Evolutionary conservation across 345 rosid species (phyloP).

Genomic region (Capsella bursapastoris): DNA sequence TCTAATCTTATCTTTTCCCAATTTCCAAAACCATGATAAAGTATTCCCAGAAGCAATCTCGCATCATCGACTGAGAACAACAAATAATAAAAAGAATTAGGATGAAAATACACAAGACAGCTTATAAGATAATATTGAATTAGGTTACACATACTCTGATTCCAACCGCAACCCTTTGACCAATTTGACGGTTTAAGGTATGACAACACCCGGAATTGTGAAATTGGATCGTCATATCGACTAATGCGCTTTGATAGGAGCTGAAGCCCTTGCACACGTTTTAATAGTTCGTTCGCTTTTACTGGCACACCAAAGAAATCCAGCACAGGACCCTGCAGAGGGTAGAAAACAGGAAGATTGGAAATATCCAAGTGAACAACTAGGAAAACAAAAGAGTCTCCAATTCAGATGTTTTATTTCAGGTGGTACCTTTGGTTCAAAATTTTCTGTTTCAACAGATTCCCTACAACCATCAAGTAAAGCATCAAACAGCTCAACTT

Average conservation of each 20-base stretch:
- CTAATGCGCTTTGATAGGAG: slow-evolving; percentile 78
- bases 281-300: slow-evolving; percentile 82
- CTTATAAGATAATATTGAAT: slow-evolving; percentile 4
- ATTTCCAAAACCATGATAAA: slow-evolving; percentile 93
- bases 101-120: slow-evolving; percentile 3
- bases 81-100: slow-evolving; percentile 19
- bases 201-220: slow-evolving; percentile 81
- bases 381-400: slow-evolving; percentile 1
- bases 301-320: slow-evolving; percentile 98
- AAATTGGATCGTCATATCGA: slow-evolving; percentile 82
- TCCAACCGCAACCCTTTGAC: slow-evolving; percentile 99
- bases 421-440: slow-evolving; percentile 75
- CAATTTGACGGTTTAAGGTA: slow-evolving; percentile 97
- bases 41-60: slow-evolving; percentile 91
- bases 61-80: slow-evolving; percentile 86
- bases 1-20: slow-evolving; percentile 98
- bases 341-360: slow-evolving; percentile 19
- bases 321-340: slow-evolving; percentile 80
- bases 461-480: slow-evolving; percentile 86
- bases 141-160: slow-evolving; percentile 67
- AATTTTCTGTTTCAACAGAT: slow-evolving; percentile 69
- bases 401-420: slow-evolving; percentile 26
- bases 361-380: slow-evolving; percentile 9
- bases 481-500: slow-evolving; percentile 86
- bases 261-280: slow-evolving; percentile 90